These are phyloP conservation scores for Scytalidium sp. DNA, from an alignment of 2,329 filamentous ascomycete genomes.

Conservation along the genomic window DNA sequence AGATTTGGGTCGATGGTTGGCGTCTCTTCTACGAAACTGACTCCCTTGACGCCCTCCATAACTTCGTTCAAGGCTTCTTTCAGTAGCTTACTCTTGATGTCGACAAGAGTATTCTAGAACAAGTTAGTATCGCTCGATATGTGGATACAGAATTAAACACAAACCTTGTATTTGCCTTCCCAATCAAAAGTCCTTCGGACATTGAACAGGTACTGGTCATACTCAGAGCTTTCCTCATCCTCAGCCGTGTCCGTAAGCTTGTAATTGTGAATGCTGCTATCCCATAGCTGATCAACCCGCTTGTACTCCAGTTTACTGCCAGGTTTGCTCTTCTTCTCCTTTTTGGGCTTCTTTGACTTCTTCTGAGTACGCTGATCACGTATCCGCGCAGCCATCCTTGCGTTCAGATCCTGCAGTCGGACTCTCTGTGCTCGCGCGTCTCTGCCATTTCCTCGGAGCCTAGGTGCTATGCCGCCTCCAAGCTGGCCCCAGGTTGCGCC, in stretches of 20 bases:
- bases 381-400: slow-evolving; percentile 10
- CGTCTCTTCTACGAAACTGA: slow-evolving; percentile 77
- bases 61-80: slow-evolving; percentile 68
- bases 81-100: slow-evolving; percentile 81
- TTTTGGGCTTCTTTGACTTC: slow-evolving; percentile 39
- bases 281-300: slow-evolving; percentile 62
- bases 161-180: slow-evolving; percentile 70
- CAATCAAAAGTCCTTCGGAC: slow-evolving; percentile 80
- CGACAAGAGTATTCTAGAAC: slow-evolving; percentile 59
- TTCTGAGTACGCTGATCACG: slow-evolving; percentile 24
- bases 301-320: slow-evolving; percentile 64
- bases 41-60: slow-evolving; percentile 73
- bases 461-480: slow-evolving; percentile 1
- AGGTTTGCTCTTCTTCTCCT: slow-evolving; percentile 29
- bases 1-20: slow-evolving; percentile 71
- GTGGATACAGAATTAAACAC: neutral
- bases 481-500: neutral
- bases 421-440: neutral
- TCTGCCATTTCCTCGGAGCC: slow-evolving; percentile 5
- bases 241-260: slow-evolving; percentile 65
- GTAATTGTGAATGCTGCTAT: slow-evolving; percentile 59
- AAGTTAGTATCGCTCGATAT: slow-evolving; percentile 9
- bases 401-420: neutral
- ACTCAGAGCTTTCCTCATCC: slow-evolving; percentile 61
- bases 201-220: slow-evolving; percentile 79